Conservation (phyloP, 805 yeast genomes). For the Danielozyma ontarioensis region DNA sequence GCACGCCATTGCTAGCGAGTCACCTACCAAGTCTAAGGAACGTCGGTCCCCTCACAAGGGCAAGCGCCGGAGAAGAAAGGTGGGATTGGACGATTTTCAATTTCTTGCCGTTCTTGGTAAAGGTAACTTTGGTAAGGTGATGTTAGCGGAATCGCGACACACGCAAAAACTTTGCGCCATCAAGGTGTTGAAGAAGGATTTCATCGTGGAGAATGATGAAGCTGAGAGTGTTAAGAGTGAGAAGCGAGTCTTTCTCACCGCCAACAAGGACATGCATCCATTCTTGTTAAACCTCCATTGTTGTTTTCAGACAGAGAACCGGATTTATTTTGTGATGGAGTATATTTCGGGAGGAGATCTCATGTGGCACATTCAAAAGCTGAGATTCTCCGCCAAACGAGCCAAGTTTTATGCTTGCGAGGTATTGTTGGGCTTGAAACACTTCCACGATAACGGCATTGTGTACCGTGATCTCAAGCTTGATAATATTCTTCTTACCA, state of each 20-base stretch:
- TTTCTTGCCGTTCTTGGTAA: constrained; percentile 93
- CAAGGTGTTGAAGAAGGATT: constrained; percentile 93
- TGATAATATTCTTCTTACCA: constrained; percentile 86
- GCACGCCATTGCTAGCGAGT: constrained; percentile 12
- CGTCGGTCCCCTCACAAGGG: constrained; percentile 17
- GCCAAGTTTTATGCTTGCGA: constrained; percentile 98
- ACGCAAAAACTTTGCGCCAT: constrained; percentile 85
- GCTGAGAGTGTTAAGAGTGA: constrained; percentile 93
- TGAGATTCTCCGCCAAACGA: constrained; percentile 78
- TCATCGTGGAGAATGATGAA: constrained; percentile 91
- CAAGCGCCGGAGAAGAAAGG: constrained; percentile 53
- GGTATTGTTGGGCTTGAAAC: constrained; percentile 83
- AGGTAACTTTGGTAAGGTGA: constrained; percentile 98
- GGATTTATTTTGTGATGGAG: constrained; percentile 98
- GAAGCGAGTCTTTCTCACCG: constrained; percentile 81
- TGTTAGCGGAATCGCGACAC: constrained; percentile 90
- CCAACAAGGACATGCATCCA: constrained; percentile 88
- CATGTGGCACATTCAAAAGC: constrained; percentile 98
- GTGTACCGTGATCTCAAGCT: constrained; percentile 94
- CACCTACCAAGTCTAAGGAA: constrained; percentile 17
- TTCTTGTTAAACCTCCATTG: constrained; percentile 86
- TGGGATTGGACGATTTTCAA: constrained; percentile 93
- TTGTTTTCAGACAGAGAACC: constrained; percentile 96
- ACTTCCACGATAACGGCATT: constrained; percentile 93
- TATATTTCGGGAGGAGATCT: constrained; percentile 96